Evolutionary conservation across 106 monocot genomes (phyloP), one percentile per base, ranked within the genome.

Genomic region (Xerophyta viscosa): DNA sequence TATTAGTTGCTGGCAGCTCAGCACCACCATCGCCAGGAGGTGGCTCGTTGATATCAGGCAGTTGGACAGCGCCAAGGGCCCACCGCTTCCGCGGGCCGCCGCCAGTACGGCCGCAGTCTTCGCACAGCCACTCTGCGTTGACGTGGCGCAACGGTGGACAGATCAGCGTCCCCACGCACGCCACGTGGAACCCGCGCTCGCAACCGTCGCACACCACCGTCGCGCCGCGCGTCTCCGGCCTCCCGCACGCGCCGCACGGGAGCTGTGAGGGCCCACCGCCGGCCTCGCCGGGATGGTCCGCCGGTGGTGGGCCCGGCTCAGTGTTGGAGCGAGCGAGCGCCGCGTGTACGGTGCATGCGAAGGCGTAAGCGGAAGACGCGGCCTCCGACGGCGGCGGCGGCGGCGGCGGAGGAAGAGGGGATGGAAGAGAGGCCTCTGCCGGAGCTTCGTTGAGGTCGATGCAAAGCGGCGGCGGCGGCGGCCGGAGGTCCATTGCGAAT

Each of bases 121-220:
- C 63, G 37, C 98, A 98, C 12, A 79, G 47, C 98, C 98, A 98
- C 25, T 90, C 90, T 27, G 70, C 90, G n/a, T 19, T 20, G 10
- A 24, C 52, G 4, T 26, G 20, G 10, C 55, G 59, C 50, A 58
- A 28, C 24, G 48, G 24, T 49, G 64, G 45, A 5, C 33, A 6
- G 33, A 33, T 33, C 33, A 33, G n/a, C 39, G 59, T 11, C 52
- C 64, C 50, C 6, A 58, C 60, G 66, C 98, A 98, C n/a, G n/a
- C 50, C 29, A 90, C 20, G 52, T 90, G 98, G 64, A 98, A 98
- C 37, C 98, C 98, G n/a, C 64, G 44, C 51, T 98, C 98, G 71
- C 98, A 98, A n/a, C 75, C 75, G 54, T 98, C 98, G 63, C 98
- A 90, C 0, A 98, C 69, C 56, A 98, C 52, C 1, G 98, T 98